Evolutionary conservation across 139 green algal genomes (phyloP).

Genomic region (Pseudopediastrum boryanum): DNA sequence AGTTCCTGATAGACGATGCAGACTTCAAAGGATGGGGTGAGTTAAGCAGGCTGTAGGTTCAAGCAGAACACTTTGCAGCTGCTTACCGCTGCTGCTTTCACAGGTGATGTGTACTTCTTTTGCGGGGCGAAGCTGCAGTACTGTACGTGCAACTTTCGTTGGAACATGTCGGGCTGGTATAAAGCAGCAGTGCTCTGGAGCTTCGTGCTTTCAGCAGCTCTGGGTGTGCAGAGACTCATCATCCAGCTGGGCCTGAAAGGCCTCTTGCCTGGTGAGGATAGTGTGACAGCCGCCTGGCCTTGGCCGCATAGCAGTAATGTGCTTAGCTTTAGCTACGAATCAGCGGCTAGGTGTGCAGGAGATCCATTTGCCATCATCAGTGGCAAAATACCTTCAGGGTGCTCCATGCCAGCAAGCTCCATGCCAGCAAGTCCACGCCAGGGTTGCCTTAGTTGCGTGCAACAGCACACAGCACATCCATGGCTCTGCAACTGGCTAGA

Average conservation of each 20-base stretch:
- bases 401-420: too few species aligned
- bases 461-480: too few species aligned
- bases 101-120: conserved; percentile 81
- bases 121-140: conserved; percentile 69
- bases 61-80: background rate
- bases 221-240: conserved; percentile 67
- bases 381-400: background rate
- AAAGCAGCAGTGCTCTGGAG: conserved; percentile 77
- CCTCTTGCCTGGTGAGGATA: conserved; percentile 67
- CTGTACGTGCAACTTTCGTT: conserved; percentile 76
- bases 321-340: too few species aligned
- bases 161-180: conserved; percentile 70
- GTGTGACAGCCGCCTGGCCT: background rate
- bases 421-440: too few species aligned
- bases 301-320: background rate
- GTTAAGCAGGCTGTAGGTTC: background rate
- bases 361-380: too few species aligned
- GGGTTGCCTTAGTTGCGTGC: too few species aligned
- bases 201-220: conserved; percentile 65
- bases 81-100: conserved; percentile 41
- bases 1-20: conserved; percentile 7
- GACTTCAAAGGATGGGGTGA: conserved; percentile 27
- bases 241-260: conserved; percentile 67
- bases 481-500: too few species aligned
- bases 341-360: too few species aligned